Evolutionary conservation across 768 basidiomycete species (phyloP), one percentile per base, ranked within the genome.

Genomic region (Leccinum ochraceum): DNA sequence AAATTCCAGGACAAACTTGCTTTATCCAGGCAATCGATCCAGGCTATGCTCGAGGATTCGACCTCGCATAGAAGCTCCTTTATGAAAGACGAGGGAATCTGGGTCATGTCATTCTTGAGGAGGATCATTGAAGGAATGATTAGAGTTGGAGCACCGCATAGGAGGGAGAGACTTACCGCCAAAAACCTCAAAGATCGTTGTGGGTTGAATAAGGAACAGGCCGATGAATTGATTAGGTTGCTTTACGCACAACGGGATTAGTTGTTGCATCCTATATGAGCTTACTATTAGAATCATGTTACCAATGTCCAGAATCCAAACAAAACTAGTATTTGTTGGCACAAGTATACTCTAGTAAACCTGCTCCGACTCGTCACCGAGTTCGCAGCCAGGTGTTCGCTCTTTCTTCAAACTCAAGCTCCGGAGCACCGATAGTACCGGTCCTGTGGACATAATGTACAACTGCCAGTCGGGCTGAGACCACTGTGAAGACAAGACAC

Each of bases 101-200:
- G 69, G 69, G 63, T 70, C 34, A 64, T 71, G 70, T 50, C 57
- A 9, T 67, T 70, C 54, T 65, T 70, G 60, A 69, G 7, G 44
- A 65, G 5, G 39, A 54, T 70, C 20, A 56, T 65, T 10, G 39
- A 42, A 52, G 67, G 44, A 10, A 46, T 71, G 54, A 51, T 69
- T 8, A 63, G 8, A 37, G 51, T 53, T 52, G 58, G 62, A 39
- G 32, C 30, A 49, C 11, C 58, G 22, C 16, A 52, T 48, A 65
- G 3, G 59, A 66, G 6, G 46, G 58, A 61, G 28, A 71, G 34
- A 51, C 32, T 63, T 7, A 58, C 50, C 4, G 10, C 37, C 53
- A 63, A 53, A 52, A 59, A 53, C n/a, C 62, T 70, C n/a, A 20
- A 34, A 53, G 57, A 39, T 1, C 63, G 63, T 24, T 71, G 65